A percentile compares a stretch with the other conserved stretches of the same genome.
phyloP scores from a whole-genome alignment of 2,329 filamentous ascomycete species.

The Parascedosporium putredinis region DNA sequence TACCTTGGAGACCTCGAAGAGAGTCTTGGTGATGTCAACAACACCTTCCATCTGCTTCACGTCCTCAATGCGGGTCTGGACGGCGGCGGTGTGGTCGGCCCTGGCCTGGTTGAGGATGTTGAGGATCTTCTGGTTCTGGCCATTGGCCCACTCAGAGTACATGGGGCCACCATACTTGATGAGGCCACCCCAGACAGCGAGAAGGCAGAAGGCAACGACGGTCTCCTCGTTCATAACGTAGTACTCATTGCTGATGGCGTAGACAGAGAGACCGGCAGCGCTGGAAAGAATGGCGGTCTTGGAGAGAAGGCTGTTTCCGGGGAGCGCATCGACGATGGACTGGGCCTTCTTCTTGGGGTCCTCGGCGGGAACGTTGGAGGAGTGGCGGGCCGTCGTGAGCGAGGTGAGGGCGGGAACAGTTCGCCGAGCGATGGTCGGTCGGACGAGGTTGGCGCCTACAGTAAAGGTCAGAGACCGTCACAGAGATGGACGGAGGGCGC shows the following conservation, averaged over 20 bases:
- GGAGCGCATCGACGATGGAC: conserved; percentile 86
- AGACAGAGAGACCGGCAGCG: conserved; percentile 79
- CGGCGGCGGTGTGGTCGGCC: conserved; percentile 87
- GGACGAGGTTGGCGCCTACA: conserved; percentile 80
- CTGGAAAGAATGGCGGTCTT: conserved; percentile 97
- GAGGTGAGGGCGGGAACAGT: conserved; percentile 64
- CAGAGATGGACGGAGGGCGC: conserved; percentile 15
- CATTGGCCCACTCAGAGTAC: conserved; percentile 87
- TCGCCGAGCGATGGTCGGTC: conserved; percentile 68
- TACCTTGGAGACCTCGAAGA: conserved; percentile 98
- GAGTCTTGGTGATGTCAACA: conserved; percentile 90
- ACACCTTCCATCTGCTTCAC: conserved; percentile 92
- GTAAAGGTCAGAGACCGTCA: conserved; percentile 10
- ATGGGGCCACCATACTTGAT: conserved; percentile 89
- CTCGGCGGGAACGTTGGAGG: conserved; percentile 69
- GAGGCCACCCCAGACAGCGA: conserved; percentile 85
- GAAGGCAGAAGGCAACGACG: conserved; percentile 82
- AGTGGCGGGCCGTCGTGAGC: conserved; percentile 54
- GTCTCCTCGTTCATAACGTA: conserved; percentile 99
- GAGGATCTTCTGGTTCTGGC: conserved; percentile 85
- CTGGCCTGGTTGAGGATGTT: conserved; percentile 89
- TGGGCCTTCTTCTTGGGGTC: conserved; percentile 96
- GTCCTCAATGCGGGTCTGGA: conserved; percentile 86
- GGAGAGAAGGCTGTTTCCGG: conserved; percentile 83
- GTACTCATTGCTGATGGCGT: conserved; percentile 98